Percentiles rank a stretch among this genome's conserved stretches.
Conservation (phyloP, 164 flowering plant genomes). For the grape (Vitis vinifera) region DNA sequence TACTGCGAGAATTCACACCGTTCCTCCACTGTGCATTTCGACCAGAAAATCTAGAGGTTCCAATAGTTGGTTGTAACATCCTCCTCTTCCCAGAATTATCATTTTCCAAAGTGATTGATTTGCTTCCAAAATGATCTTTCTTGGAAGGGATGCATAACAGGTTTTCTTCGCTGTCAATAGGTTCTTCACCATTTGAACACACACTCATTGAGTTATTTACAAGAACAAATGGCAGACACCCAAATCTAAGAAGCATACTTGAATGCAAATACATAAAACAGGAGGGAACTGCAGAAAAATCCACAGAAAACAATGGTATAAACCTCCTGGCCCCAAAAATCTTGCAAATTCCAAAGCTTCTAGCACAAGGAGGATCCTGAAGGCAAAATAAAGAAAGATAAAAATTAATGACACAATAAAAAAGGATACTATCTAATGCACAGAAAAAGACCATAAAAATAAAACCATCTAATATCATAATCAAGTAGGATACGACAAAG, state of each 20-base stretch:
- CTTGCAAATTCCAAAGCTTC: constrained; percentile 47
- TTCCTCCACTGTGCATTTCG: constrained; percentile 25
- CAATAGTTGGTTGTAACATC: constrained; percentile 15
- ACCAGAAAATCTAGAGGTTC: constrained; percentile 18
- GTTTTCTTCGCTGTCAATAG: neutral
- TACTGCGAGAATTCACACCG: constrained; percentile 26
- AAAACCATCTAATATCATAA: too few species aligned
- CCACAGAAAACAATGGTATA: constrained; percentile 54
- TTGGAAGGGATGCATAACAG: constrained; percentile 13
- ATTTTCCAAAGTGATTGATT: constrained; percentile 4
- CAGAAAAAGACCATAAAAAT: too few species aligned
- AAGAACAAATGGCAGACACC: constrained; percentile 14
- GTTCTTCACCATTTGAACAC: constrained; percentile 4
- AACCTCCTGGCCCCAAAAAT: constrained; percentile 37
- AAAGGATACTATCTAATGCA: neutral
- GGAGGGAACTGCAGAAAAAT: constrained; percentile 62
- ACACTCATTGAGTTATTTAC: constrained; percentile 8
- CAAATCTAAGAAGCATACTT: constrained; percentile 29
- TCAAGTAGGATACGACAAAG: too few species aligned
- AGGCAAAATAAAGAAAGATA: constrained; percentile 10
- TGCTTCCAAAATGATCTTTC: constrained; percentile 4
- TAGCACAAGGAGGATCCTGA: constrained; percentile 35
- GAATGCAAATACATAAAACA: constrained; percentile 56
- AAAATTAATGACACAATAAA: neutral
- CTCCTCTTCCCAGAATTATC: constrained; percentile 14